These are phyloP conservation scores for Boechera divaricarpa DNA, from an alignment of 345 rosid genomes.

Conservation along the genomic window DNA sequence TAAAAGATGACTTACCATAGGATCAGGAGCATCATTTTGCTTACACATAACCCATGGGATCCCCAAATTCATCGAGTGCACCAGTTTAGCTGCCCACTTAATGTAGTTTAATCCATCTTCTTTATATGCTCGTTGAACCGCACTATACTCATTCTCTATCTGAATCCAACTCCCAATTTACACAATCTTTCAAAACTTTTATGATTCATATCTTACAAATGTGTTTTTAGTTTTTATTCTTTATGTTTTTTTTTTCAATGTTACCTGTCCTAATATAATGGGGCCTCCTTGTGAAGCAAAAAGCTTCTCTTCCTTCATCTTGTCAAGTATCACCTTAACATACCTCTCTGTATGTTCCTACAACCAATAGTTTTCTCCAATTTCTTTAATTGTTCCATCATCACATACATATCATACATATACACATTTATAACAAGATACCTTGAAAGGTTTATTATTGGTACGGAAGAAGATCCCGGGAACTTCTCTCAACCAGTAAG, in stretches of 20 bases:
- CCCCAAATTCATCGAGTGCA: conserved; percentile 56
- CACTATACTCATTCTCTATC: conserved; percentile 93
- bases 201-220: not conserved
- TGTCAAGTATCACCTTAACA: conserved; percentile 51
- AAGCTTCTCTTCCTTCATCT: conserved; percentile 53
- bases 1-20: conserved; percentile 55
- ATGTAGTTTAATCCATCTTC: conserved; percentile 65
- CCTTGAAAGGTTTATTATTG: conserved; percentile 83
- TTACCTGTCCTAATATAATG: conserved; percentile 65
- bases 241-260: not conserved
- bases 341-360: conserved; percentile 67
- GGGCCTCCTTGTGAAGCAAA: conserved; percentile 72
- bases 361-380: conserved; percentile 5
- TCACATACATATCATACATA: conserved; percentile 8
- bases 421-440: conserved; percentile 36
- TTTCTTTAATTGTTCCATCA: not conserved
- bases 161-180: conserved; percentile 39
- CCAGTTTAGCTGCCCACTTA: conserved; percentile 78
- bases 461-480: conserved; percentile 71
- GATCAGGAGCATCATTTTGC: conserved; percentile 85
- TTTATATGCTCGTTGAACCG: conserved; percentile 68
- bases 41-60: conserved; percentile 98
- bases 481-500: conserved; percentile 88
- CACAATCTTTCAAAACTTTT: conserved; percentile 12
- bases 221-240: not conserved